Base-by-base conservation (phyloP, 176 grass and related monocot species). In the Carex pumila region DNA sequence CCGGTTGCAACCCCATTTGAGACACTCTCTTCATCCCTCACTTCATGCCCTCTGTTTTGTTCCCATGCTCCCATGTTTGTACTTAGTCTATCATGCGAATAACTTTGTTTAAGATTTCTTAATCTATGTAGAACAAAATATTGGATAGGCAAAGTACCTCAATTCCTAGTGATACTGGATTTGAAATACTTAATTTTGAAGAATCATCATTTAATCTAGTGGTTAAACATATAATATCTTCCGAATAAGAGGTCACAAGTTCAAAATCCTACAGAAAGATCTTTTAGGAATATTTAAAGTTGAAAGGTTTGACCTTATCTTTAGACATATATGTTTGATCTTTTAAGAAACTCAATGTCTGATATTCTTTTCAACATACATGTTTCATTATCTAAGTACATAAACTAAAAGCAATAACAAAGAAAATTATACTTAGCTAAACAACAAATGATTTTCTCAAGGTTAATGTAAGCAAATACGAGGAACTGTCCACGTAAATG, bases 21-120 rank as follows among this genome's bases (percentile, higher is more conserved):
- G 90, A 71, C 86, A 74, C 85, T 90, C 11, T 90, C 55, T 90
- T 87, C 82, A 83, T 88, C 90, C 87, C 85, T 90, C 11, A 86
- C 55, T 90, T 87, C 82, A 83, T 88, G 6, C 4, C 37, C 90
- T 88, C 85, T 57, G 71, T 29, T 75, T 75, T 75, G 71, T 31
- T 75, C 71, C 71, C 71, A 75, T 54, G 71, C 71, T 75, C 73
- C 52, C 73, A 78, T 78, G 73, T 56, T 77, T 77, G 25, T 30
- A 77, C 6, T 32, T 12, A 22, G 25, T 25, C 25, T 25, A 13
- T 34, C 1, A 6, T 14, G 22, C 45, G 14, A 50, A 4, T 73
- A 13, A 5, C 14, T 36, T 30, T 5, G 43, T 21, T 52, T 52
- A 2, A 21, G 21, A 50, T 47, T 47, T 34, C 9, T n/a, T 29